Evolutionary conservation across 2,329 filamentous ascomycete species (phyloP), one percentile per base, ranked within the genome.

Genomic region (Plenodomus biglobosus): DNA sequence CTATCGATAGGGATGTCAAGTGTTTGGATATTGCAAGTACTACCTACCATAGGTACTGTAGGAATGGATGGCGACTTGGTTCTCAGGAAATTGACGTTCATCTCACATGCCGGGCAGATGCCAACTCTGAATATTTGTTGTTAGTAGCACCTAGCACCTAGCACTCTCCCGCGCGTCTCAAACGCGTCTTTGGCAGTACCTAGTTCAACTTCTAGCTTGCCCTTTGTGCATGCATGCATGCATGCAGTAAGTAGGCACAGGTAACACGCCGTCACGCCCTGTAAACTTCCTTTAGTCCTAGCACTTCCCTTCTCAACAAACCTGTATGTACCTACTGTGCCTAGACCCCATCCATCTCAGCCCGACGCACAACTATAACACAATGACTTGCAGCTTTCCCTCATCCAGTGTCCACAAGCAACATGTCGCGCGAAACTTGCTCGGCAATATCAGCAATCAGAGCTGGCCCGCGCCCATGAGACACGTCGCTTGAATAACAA

Each of bases 1-100:
- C 44, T 47, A 53, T 53, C 46, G 52, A 55, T 53, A 47, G 32
- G 37, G 35, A 18, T 5, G 16, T 16, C 4, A 21, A 15, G 17
- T 18, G n/a, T n/a, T n/a, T 43, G 17, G 40, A 22, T 15, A 8
- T 32, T 32, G 27, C 27, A 32, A 15, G 27, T 11, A 32, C 27
- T 3, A 15, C 7, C 3, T 10, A 32, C 22, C 10, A 10, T n/a
- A 15, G 15, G 13, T 10, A 32, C 22, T 24, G 22, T n/a, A n/a
- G n/a, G n/a, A n/a, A n/a, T n/a, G n/a, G n/a, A n/a, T n/a, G n/a
- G n/a, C n/a, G n/a, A n/a, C n/a, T n/a, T n/a, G n/a, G n/a, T n/a
- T n/a, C n/a, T n/a, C n/a, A n/a, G n/a, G 6, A 15, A 32, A 32
- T 15, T 32, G 27, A 32, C 5, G 27, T 11, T 32, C 6, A 32